Evolutionary conservation across 2,329 filamentous ascomycete genomes (phyloP).

Genomic region (Diaporthe longicolla): DNA sequence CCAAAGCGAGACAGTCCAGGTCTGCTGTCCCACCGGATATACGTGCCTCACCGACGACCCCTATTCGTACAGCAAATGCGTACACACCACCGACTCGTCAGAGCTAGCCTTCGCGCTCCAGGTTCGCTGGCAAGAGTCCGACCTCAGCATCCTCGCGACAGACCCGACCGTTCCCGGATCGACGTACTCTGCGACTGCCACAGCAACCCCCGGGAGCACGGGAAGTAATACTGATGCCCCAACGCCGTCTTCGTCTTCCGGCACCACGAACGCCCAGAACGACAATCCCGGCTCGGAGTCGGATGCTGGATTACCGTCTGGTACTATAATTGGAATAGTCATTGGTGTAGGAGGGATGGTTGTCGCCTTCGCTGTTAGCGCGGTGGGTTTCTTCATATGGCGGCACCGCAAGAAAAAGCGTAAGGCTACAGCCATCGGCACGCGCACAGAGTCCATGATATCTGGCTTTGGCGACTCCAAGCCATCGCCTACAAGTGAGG

Average conservation of each 20-base stretch:
- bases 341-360: background rate
- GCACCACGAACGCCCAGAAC: constrained; percentile 7
- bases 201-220: constrained; percentile 1
- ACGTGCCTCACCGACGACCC: constrained; percentile 28
- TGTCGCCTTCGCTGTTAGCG: background rate
- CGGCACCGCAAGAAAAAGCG: constrained; percentile 23
- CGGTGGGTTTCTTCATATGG: constrained; percentile 18
- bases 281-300: background rate
- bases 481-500: background rate
- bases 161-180: constrained; percentile 44
- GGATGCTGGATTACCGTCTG: background rate
- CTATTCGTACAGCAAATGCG: constrained; percentile 42
- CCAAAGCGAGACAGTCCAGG: constrained; percentile 8
- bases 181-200: constrained; percentile 38
- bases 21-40: constrained; percentile 33
- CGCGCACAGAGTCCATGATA: constrained; percentile 18
- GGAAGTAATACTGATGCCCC: background rate
- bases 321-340: background rate
- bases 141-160: constrained; percentile 43
- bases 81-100: constrained; percentile 40
- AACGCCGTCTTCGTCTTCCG: background rate
- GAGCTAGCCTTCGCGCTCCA: constrained; percentile 44
- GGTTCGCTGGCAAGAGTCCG: constrained; percentile 45
- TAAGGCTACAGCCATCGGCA: background rate
- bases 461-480: constrained; percentile 9